phyloP scores from a whole-genome alignment of 2,329 filamentous ascomycete genomes.

The Emergomyces orientalis region DNA sequence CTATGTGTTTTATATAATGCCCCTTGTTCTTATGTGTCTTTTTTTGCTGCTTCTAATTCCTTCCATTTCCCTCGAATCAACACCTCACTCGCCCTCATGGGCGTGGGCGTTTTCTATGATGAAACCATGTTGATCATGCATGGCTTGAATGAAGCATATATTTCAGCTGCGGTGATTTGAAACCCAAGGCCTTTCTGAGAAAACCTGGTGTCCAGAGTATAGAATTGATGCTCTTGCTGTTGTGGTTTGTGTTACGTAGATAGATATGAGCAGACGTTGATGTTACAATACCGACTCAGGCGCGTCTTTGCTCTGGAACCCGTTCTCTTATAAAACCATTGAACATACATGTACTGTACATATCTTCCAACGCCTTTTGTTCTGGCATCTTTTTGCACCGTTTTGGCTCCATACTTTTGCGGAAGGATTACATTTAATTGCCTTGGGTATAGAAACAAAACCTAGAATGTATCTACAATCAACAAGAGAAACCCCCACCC shows the following conservation, averaged over 20 bases:
- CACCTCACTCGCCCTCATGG: background rate
- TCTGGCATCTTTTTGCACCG: too few species aligned
- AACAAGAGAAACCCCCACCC: background rate
- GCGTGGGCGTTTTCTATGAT: background rate
- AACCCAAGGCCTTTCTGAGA: constrained; percentile 5
- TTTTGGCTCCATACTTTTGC: too few species aligned
- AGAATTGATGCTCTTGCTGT: background rate
- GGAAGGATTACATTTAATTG: too few species aligned
- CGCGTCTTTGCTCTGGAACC: background rate
- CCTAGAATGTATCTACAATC: background rate
- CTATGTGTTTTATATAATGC: too few species aligned
- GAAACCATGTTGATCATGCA: background rate
- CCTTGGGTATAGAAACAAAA: too few species aligned
- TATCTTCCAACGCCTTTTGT: too few species aligned
- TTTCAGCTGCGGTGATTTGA: background rate
- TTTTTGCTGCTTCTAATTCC: background rate
- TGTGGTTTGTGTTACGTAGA: background rate
- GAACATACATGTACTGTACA: too few species aligned
- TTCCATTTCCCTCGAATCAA: background rate
- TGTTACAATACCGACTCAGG: background rate
- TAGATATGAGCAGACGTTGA: too few species aligned
- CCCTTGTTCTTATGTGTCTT: background rate
- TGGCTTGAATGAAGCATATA: constrained; percentile 1
- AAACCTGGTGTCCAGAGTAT: background rate
- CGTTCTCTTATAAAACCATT: too few species aligned